Base-by-base conservation (phyloP, 2,329 filamentous ascomycete species). In the Stagonosporopsis chrysanthemi region DNA sequence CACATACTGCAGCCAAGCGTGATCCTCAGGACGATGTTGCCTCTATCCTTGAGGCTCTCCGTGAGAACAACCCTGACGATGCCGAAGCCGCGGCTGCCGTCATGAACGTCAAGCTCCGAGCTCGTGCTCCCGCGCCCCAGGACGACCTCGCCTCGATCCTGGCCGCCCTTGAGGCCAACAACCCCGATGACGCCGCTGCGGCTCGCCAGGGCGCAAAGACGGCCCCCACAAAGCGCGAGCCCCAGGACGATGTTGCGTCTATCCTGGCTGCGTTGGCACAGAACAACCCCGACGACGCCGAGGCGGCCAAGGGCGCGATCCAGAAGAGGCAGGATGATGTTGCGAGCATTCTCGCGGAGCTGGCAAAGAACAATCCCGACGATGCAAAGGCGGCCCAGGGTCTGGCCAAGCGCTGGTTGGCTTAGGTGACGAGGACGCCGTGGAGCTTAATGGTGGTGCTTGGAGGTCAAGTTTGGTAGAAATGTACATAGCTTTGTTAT, bases 51-150 rank as follows among this genome's bases (percentile, higher is more conserved):
- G 65, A 66, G 22, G 68, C 69, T 22, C 65, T 73, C 42, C 62
- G 64, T 29, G 61, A 58, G 40, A 69, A 71, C 62, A 71, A 68
- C 55, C 68, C 70, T 11, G 63, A 69, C 28, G 68, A 71, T 19
- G 66, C 68, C 35, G 63, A 66, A 19, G 67, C 67, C 28, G 66
- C 66, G 2, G 68, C 67, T 2, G 33, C 68, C 7, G 58, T 60
- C 59, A 65, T 69, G 66, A 64, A 65, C 31, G 57, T 69, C 53
- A 70, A 69, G 58, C 66, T 69, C 12, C 63, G 66, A 26, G 58
- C 56, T 23, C 60, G 63, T 22, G 52, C 54, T 22, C 58, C 65
- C 7, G 58, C 47, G 43, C 60, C 64, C 40, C 65, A 70, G 39
- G 52, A 64, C 49, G 67, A 71, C 33, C 22, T 71, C 14, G 42